Evolutionary conservation across 768 basidiomycete genomes (phyloP).

Genomic region (Cystobasidium tubakii): DNA sequence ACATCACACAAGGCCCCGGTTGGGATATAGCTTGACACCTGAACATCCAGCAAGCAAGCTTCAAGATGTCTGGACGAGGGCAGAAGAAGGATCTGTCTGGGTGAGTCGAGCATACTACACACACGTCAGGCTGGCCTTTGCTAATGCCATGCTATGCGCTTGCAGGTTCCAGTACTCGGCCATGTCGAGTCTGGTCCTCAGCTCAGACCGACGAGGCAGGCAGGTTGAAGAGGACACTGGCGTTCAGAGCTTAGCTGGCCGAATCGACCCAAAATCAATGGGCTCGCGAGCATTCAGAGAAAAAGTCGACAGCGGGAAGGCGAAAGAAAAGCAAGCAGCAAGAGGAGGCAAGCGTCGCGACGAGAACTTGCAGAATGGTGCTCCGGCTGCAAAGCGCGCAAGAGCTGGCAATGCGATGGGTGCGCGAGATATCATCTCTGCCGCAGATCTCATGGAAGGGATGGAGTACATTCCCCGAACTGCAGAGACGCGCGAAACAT

Average conservation of each 20-base stretch:
- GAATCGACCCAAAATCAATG: conserved; percentile 85
- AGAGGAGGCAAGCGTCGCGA: conserved; percentile 35
- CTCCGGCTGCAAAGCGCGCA: conserved; percentile 16
- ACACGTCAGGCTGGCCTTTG: no score
- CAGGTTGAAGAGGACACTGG: conserved; percentile 93
- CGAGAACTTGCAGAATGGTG: conserved; percentile 5
- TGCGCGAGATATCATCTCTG: conserved; percentile 86
- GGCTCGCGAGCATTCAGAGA: conserved; percentile 79
- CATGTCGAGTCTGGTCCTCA: conserved; percentile 87
- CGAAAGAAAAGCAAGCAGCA: conserved; percentile 69
- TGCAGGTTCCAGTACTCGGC: conserved; percentile 71
- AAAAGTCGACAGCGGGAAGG: conserved; percentile 80
- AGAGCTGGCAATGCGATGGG: conserved; percentile 54
- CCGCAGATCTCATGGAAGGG: conserved; percentile 87
- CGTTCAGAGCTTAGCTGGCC: conserved; percentile 82
- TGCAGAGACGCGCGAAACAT: conserved; percentile 86
- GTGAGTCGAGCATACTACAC: background rate
- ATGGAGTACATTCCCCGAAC: conserved; percentile 87
- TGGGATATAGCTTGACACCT: background rate
- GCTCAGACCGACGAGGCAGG: conserved; percentile 56
- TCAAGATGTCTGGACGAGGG: conserved; percentile 10
- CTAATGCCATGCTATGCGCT: background rate
- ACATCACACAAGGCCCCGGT: background rate
- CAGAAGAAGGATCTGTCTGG: conserved; percentile 33
- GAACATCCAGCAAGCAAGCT: background rate